Conservation (phyloP, 441 rosid species). For the Hura crepitans region DNA sequence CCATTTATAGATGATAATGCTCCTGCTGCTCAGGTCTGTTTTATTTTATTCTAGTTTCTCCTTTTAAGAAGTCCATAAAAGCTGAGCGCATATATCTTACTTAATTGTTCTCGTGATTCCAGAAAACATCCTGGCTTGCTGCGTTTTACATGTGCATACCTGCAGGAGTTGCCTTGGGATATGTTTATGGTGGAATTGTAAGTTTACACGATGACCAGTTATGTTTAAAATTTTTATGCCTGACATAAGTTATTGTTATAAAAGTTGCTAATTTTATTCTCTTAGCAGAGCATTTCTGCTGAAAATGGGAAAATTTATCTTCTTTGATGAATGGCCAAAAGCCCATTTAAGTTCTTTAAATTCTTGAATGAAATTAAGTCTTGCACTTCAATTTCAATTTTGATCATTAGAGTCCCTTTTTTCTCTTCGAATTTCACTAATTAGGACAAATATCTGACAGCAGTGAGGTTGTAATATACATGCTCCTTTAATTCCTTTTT, state of each 20-base stretch:
- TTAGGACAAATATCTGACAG: too few species aligned
- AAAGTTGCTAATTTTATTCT: background rate
- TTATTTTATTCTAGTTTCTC: constrained; percentile 1
- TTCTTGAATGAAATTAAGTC: background rate
- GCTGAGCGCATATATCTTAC: background rate
- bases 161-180: constrained; percentile 82
- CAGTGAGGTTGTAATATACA: too few species aligned
- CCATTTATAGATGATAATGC: constrained; percentile 97
- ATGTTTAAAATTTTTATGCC: constrained; percentile 5
- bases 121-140: constrained; percentile 91
- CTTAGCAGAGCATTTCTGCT: background rate
- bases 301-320: background rate
- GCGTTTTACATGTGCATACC: constrained; percentile 96
- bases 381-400: background rate
- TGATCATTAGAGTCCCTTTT: too few species aligned
- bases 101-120: constrained; percentile 20
- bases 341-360: background rate
- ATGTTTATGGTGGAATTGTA: constrained; percentile 84
- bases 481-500: background rate
- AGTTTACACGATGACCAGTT: constrained; percentile 24
- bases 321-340: background rate
- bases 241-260: background rate
- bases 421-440: too few species aligned
- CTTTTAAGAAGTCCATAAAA: background rate
- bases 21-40: constrained; percentile 62